Conservation (phyloP, 148 eudicot species). For the Chenopodium suecicum region DNA sequence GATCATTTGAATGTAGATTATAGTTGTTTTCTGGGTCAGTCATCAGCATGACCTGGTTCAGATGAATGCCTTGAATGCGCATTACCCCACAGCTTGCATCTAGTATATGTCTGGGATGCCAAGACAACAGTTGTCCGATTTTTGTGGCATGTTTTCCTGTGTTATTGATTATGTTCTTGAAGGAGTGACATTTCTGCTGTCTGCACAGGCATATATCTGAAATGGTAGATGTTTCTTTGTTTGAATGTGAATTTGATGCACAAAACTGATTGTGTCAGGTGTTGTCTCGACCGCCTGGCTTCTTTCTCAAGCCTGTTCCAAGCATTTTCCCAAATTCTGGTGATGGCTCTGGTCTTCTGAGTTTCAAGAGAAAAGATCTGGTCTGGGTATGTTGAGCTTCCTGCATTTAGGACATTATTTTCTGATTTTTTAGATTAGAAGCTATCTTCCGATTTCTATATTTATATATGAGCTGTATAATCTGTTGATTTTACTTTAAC, state of each 20-base stretch:
- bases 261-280: slow-evolving; percentile 54
- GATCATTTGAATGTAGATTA: not conserved
- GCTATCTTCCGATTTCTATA: not conserved
- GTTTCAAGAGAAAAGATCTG: slow-evolving; percentile 80
- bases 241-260: slow-evolving; percentile 17
- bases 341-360: slow-evolving; percentile 73
- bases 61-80: not conserved
- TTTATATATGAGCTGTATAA: not conserved
- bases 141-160: not conserved
- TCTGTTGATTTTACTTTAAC: slow-evolving; percentile 17
- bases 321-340: slow-evolving; percentile 60
- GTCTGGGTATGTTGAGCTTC: slow-evolving; percentile 66
- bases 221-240: not conserved
- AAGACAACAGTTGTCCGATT: not conserved
- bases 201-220: not conserved
- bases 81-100: not conserved
- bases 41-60: not conserved
- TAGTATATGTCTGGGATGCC: not conserved
- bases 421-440: slow-evolving; percentile 15
- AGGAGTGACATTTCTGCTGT: not conserved
- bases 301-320: slow-evolving; percentile 90
- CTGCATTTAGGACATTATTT: slow-evolving; percentile 11
- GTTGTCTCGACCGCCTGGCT: slow-evolving; percentile 73
- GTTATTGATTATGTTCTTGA: not conserved
- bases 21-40: not conserved